Base-by-base conservation (phyloP, 805 yeast species). In the Starmera amethionina region DNA sequence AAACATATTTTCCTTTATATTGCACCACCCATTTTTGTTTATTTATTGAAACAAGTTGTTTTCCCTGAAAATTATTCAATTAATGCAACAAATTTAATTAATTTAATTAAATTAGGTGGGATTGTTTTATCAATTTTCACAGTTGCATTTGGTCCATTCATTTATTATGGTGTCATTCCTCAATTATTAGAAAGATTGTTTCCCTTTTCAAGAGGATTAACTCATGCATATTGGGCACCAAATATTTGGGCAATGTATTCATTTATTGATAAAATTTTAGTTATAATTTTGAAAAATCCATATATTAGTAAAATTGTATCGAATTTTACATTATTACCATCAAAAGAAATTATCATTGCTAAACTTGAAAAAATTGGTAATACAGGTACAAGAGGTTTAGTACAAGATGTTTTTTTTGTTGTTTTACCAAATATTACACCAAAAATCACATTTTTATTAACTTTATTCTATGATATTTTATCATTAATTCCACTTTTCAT, bases 141-240 rank as follows among this genome's bases (percentile, higher is more conserved):
- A 0, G 53, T 77, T 6, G 87, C 95, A 9, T 86, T 89, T 65
- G 82, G 70, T 1, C 97, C 97, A 1, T 89, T 89, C 53, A 59
- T 73, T 7, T 54, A 54, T 32, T 66, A 74, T 49, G 67, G 69
- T 2, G 83, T 78, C 30, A 52, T 83, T 37, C 80, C 83, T 0
- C 76, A 85, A 45, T 60, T 93, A 14, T 37, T 86, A 8, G 55
- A 64, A 5, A 69, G 98, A 36, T 63, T 93, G 29, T 93, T 93
- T 62, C 98, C 98, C 6, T 90, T 90, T 56, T 82, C 94, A 38
- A 70, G 97, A 56, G 97, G 97, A 1, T 68, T 93, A 31, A 93
- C 97, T 5, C 98, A 93, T 62, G 96, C 97, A 0, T 93, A 93
- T 63, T 93, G 98, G 97, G 97, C 98, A 1, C 97, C 99, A 13